phyloP scores from a whole-genome alignment of 805 yeast species.

The Metschnikowia henanensis region DNA sequence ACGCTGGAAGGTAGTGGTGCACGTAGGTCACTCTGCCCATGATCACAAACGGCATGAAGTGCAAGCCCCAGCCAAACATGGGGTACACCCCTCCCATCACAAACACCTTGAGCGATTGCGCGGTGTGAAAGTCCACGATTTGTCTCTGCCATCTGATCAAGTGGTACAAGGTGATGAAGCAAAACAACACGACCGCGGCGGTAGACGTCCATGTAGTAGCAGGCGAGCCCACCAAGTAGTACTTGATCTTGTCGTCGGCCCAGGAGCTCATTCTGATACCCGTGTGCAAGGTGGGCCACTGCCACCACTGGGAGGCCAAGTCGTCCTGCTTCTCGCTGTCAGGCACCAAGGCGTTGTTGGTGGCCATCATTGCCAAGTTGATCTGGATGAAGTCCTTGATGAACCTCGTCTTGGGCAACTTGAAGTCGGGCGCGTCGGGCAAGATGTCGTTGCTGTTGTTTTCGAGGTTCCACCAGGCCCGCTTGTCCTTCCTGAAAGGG shows the following conservation, averaged over 20 bases:
- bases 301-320: constrained; percentile 77
- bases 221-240: constrained; percentile 71
- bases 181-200: constrained; percentile 53
- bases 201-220: constrained; percentile 70
- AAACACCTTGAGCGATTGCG: constrained; percentile 50
- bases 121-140: constrained; percentile 47
- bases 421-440: constrained; percentile 62
- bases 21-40: constrained; percentile 98
- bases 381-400: constrained; percentile 67
- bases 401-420: constrained; percentile 60
- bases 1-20: constrained; percentile 94
- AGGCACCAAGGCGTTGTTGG: constrained; percentile 80
- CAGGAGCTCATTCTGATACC: constrained; percentile 82
- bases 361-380: constrained; percentile 80
- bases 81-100: constrained; percentile 80
- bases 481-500: constrained; percentile 71
- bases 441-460: constrained; percentile 59
- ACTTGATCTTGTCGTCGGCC: constrained; percentile 54
- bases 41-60: constrained; percentile 81
- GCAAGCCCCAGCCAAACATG: constrained; percentile 87
- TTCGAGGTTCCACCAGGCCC: constrained; percentile 90
- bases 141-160: constrained; percentile 73
- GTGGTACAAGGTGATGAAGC: constrained; percentile 43
- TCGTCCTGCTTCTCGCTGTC: constrained; percentile 70
- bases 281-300: constrained; percentile 70